These are phyloP conservation scores for Ophiostoma montium DNA, from an alignment of 2,329 filamentous ascomycete species.

Conservation along the genomic window DNA sequence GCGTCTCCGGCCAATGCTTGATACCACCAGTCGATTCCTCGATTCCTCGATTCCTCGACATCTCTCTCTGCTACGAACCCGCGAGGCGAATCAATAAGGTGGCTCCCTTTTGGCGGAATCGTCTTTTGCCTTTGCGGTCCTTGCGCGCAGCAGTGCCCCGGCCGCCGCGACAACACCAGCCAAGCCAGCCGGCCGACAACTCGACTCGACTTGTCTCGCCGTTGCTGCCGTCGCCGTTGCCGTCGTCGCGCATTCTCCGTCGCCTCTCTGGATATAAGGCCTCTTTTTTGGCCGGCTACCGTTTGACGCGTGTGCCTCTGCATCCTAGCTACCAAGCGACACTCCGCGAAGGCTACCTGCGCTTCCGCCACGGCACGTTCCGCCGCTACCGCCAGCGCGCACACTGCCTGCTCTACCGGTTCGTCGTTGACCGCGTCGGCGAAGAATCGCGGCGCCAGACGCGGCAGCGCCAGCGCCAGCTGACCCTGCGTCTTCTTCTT, in stretches of 20 bases:
- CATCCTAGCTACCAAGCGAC: neutral
- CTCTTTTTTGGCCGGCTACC: slow-evolving; percentile 3
- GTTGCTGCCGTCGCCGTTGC: neutral
- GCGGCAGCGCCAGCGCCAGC: slow-evolving; percentile 27
- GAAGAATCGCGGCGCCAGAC: slow-evolving; percentile 37
- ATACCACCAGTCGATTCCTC: no score
- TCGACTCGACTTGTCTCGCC: neutral
- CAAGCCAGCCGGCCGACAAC: neutral
- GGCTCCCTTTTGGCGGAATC: slow-evolving; percentile 6
- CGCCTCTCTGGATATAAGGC: neutral
- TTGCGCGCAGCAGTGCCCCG: slow-evolving; percentile 6
- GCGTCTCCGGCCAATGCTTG: no score
- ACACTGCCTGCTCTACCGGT: slow-evolving; percentile 65
- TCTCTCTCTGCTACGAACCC: no score
- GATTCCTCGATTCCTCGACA: no score
- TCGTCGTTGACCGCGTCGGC: slow-evolving; percentile 51
- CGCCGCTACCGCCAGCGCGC: slow-evolving; percentile 55
- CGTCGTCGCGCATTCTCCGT: neutral
- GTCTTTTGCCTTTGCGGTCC: slow-evolving; percentile 4
- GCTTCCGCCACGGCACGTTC: slow-evolving; percentile 61
- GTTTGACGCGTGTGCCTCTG: neutral
- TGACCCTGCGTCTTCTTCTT: slow-evolving; percentile 28
- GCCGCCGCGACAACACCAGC: slow-evolving; percentile 3
- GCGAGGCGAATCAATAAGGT: no score
- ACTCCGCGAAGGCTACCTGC: slow-evolving; percentile 51